Evolutionary conservation across 208 protist genomes (phyloP).

Genomic region (Wallacemonas sp.): DNA sequence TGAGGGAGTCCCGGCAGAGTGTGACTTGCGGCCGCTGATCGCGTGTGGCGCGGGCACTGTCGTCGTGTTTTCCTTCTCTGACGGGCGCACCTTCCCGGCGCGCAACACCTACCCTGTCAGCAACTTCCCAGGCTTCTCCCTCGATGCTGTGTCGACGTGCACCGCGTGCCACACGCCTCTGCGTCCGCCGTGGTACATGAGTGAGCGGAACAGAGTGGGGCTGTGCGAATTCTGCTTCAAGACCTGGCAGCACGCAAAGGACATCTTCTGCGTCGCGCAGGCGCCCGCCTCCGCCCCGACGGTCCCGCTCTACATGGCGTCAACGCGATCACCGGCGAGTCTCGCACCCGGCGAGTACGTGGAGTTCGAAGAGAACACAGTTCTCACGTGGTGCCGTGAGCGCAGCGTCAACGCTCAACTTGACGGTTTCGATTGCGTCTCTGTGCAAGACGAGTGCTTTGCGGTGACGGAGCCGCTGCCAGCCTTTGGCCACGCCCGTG

Average conservation of each 20-base stretch:
- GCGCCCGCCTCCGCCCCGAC: slow-evolving; percentile 12
- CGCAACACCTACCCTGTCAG: slow-evolving; percentile 66
- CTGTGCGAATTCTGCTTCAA: slow-evolving; percentile 83
- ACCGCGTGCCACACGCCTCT: slow-evolving; percentile 37
- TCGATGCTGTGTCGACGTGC: slow-evolving; percentile 25
- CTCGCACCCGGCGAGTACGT: slow-evolving; percentile 59
- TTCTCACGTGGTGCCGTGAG: slow-evolving; percentile 55
- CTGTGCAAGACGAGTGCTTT: slow-evolving; percentile 56
- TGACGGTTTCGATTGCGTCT: slow-evolving; percentile 40
- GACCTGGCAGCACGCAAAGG: slow-evolving; percentile 74
- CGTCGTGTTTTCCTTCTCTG: slow-evolving; percentile 81
- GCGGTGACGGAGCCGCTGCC: slow-evolving; percentile 58
- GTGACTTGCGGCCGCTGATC: slow-evolving; percentile 64
- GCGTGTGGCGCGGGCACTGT: slow-evolving; percentile 65
- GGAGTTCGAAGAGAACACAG: slow-evolving; percentile 78
- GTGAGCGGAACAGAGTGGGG: slow-evolving; percentile 44
- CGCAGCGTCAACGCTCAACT: slow-evolving; percentile 79
- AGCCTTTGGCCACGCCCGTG: slow-evolving; percentile 45
- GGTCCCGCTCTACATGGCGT: slow-evolving; percentile 71
- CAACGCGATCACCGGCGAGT: slow-evolving; percentile 44
- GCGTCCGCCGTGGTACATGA: slow-evolving; percentile 60
- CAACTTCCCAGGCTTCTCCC: slow-evolving; percentile 30
- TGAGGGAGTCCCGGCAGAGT: slow-evolving; percentile 49
- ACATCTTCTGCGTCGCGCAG: slow-evolving; percentile 58
- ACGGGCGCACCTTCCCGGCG: slow-evolving; percentile 67